Evolutionary conservation across 257 asterid species (phyloP).

Genomic region (Fraxinus quadrangulata): DNA sequence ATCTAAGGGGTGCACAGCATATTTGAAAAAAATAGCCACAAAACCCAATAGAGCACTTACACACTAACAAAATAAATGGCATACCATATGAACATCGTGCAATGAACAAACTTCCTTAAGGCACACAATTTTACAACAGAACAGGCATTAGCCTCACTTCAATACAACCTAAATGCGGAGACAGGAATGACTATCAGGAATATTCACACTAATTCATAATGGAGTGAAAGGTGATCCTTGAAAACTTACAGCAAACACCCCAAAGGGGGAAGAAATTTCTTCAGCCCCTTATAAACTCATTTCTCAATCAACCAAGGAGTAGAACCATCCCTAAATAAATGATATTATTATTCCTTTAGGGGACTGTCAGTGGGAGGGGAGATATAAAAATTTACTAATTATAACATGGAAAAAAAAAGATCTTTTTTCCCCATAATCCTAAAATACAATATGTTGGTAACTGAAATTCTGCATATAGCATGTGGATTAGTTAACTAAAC

Average conservation of each 20-base stretch:
- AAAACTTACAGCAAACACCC: neutral
- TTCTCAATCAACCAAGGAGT: neutral
- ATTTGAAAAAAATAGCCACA: too few relatives aligned
- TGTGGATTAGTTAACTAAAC: neutral
- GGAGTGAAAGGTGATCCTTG: neutral
- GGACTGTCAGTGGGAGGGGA: neutral
- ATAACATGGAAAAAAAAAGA: too few relatives aligned
- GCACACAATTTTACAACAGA: neutral
- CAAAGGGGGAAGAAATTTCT: neutral
- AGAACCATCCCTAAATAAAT: neutral
- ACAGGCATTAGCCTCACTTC: neutral
- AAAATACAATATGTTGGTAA: slow-evolving; percentile 5
- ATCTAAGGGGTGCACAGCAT: neutral
- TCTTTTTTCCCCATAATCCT: too few relatives aligned
- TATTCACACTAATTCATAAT: neutral
- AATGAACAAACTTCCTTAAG: neutral
- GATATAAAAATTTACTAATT: neutral
- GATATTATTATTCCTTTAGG: neutral
- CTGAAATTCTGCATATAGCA: neutral
- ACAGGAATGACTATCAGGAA: neutral
- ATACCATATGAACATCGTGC: neutral
- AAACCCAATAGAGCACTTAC: neutral
- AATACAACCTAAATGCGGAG: neutral
- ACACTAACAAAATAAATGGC: neutral
- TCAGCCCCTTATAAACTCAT: neutral